Evolutionary conservation across 495 filamentous ascomycete species (phyloP).

Genomic region (Letharia lupina): DNA sequence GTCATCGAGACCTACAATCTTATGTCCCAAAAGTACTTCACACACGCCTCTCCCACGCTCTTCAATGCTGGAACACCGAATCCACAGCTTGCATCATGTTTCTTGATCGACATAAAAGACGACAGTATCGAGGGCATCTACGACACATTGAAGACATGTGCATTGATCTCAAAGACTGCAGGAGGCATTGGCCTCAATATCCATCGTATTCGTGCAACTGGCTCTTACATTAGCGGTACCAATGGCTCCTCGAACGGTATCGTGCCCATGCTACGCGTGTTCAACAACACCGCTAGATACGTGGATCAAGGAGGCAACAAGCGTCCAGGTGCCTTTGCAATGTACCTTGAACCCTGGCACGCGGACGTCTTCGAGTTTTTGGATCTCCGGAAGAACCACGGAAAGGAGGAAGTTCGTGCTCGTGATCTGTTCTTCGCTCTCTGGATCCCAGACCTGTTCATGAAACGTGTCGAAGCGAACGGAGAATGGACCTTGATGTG

Average conservation of each 20-base stretch:
- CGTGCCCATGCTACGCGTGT: constrained; percentile 94
- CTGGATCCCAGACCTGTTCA: constrained; percentile 98
- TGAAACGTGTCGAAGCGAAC: constrained; percentile 97
- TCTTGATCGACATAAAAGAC: constrained; percentile 96
- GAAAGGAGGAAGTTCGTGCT: constrained; percentile 94
- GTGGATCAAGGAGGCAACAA: constrained; percentile 99
- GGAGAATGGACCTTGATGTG: constrained; percentile 96
- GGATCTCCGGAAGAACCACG: constrained; percentile 97
- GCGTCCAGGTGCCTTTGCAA: constrained; percentile 94
- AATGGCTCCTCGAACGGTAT: constrained; percentile 97
- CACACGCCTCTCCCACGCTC: constrained; percentile 92
- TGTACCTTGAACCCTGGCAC: constrained; percentile 99
- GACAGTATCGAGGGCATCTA: constrained; percentile 99
- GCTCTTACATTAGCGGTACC: constrained; percentile 93
- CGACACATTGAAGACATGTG: constrained; percentile 97
- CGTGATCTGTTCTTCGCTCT: constrained; percentile 96
- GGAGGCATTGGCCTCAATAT: constrained; percentile 95
- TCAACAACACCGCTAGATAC: constrained; percentile 97
- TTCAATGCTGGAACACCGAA: constrained; percentile 96
- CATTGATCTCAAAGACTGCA: constrained; percentile 98
- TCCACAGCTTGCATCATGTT: constrained; percentile 91
- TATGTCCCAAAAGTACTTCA: constrained; percentile 97
- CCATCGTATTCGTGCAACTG: constrained; percentile 91
- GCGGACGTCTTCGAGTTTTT: constrained; percentile 95
- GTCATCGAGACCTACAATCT: constrained; percentile 95